A percentile compares a stretch with the other conserved stretches of the same genome.
These are phyloP conservation scores for Lactarius pseudohatsudake DNA, from an alignment of 768 basidiomycete genomes.

Conservation along the genomic window DNA sequence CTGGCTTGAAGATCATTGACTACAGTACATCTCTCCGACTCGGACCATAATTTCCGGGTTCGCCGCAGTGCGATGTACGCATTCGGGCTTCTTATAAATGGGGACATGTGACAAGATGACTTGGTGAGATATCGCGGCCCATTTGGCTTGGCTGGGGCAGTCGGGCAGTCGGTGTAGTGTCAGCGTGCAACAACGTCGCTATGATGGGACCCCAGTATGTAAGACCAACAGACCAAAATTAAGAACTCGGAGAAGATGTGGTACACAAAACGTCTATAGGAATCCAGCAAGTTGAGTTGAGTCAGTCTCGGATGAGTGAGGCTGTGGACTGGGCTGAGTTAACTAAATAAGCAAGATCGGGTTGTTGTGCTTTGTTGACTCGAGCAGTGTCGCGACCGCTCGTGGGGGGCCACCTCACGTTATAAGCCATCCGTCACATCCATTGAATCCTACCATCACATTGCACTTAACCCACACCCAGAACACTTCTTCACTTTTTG, in stretches of 20 bases:
- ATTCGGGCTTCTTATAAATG: not conserved
- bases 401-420: conserved; percentile 1
- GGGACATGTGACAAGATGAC: not conserved
- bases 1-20: not conserved
- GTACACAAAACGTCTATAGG: not conserved
- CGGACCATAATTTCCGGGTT: not conserved
- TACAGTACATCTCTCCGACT: not conserved
- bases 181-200: not conserved
- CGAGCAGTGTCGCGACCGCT: not conserved
- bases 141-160: not conserved
- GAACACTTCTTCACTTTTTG: not conserved
- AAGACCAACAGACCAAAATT: not conserved
- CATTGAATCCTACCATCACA: not conserved
- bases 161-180: not conserved
- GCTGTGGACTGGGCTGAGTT: not conserved
- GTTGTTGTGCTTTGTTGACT: conserved; percentile 29
- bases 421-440: conserved; percentile 19
- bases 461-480: conserved; percentile 24
- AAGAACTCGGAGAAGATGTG: not conserved
- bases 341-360: conserved; percentile 15
- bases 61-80: not conserved
- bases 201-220: not conserved
- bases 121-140: not conserved
- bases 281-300: not conserved
- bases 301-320: not conserved